Evolutionary conservation across 1,284 basidiomycete genomes (phyloP).

Genomic region (Trichosporon sp.): DNA sequence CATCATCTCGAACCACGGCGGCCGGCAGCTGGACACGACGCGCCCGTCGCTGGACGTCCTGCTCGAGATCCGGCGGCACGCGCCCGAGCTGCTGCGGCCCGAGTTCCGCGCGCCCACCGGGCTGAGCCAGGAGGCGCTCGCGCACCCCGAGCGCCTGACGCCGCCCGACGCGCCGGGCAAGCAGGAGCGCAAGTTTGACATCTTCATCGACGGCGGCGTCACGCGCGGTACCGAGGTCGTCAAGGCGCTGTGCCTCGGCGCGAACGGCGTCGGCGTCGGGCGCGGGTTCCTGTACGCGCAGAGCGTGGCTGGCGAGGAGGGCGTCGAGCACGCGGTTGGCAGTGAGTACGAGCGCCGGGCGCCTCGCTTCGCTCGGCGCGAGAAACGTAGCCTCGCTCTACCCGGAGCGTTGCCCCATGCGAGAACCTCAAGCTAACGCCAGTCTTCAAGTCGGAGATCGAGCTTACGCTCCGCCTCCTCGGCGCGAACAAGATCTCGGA

Average conservation of each 20-base stretch:
- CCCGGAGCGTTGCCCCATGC: too few relatives aligned
- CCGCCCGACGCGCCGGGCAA: slow-evolving; percentile 19
- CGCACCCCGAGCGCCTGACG: slow-evolving; percentile 68
- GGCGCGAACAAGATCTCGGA: slow-evolving; percentile 62
- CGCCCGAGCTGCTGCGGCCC: slow-evolving; percentile 41
- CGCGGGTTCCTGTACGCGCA: slow-evolving; percentile 87
- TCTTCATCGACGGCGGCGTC: slow-evolving; percentile 86
- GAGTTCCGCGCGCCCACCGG: slow-evolving; percentile 39
- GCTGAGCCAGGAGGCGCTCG: slow-evolving; percentile 41
- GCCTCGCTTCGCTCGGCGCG: too few relatives aligned
- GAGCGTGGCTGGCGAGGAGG: slow-evolving; percentile 78
- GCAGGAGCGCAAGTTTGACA: slow-evolving; percentile 49
- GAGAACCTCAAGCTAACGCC: slow-evolving; percentile 8
- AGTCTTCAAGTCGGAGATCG: slow-evolving; percentile 54
- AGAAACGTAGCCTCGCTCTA: too few relatives aligned
- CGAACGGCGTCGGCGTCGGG: slow-evolving; percentile 82
- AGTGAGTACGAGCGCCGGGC: slow-evolving; percentile 43
- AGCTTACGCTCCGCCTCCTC: slow-evolving; percentile 67
- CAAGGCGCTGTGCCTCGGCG: slow-evolving; percentile 87
- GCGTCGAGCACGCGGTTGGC: slow-evolving; percentile 66
- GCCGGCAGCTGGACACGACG: slow-evolving; percentile 52
- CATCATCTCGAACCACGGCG: slow-evolving; percentile 55
- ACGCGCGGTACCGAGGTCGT: slow-evolving; percentile 83
- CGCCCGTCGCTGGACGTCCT: slow-evolving; percentile 71
- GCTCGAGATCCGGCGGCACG: slow-evolving; percentile 59